Conservation (phyloP, 1,139 yeast species). For the Magnusiomyces ingens region DNA sequence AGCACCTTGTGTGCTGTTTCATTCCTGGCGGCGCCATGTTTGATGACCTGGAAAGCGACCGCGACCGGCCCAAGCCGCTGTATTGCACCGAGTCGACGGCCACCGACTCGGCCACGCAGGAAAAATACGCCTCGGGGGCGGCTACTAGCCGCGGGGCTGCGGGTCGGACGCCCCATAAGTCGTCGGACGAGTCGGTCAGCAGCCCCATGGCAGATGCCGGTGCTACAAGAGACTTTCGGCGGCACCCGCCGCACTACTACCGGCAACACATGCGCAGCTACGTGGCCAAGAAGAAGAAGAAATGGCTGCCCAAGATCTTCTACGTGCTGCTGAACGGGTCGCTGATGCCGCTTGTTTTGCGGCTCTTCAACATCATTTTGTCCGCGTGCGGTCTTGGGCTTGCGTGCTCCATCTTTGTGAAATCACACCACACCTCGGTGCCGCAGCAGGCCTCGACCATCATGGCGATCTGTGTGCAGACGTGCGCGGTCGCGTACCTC, state of each 20-base stretch:
- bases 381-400: conserved; percentile 28
- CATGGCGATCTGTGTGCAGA: conserved; percentile 83
- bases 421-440: conserved; percentile 38
- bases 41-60: background rate
- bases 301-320: conserved; percentile 56
- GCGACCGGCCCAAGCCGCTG: background rate
- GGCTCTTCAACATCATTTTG: conserved; percentile 55
- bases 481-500: conserved; percentile 70
- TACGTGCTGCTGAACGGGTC: conserved; percentile 67
- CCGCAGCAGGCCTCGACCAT: conserved; percentile 83
- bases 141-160: background rate
- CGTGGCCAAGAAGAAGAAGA: conserved; percentile 3
- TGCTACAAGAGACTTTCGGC: no score
- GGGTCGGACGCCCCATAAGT: no score
- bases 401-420: conserved; percentile 20
- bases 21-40: background rate
- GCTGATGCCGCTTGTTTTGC: conserved; percentile 67
- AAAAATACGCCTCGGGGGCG: no score
- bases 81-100: background rate
- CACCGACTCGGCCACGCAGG: no score
- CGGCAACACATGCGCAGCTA: background rate
- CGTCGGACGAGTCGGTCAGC: background rate
- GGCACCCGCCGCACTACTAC: background rate
- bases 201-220: background rate
- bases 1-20: conserved; percentile 4